Base-by-base conservation (phyloP, 2,329 filamentous ascomycete species). In the Colletotrichum shisoi region DNA sequence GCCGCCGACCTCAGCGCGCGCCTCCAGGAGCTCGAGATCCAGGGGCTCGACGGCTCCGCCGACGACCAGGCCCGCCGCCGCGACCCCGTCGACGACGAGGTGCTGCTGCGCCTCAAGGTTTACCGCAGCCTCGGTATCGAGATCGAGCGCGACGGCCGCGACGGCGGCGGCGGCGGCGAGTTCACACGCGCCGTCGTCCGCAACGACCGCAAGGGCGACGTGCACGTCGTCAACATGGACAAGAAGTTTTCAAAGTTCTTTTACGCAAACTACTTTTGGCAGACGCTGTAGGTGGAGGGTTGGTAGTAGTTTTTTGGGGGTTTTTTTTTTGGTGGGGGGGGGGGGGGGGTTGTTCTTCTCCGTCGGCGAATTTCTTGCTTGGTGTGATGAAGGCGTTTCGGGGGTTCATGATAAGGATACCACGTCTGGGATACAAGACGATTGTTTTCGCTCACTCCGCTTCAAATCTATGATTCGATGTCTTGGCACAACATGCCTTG, bases 251-350 rank as follows among this genome's bases (percentile, higher is more conserved):
- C 92, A 66, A 86, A 89, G 69, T 94, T 91, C 77, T 97, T 96
- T 75, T 97, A 97, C 74, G 92, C 94, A 24, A 96, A 97, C 74
- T 96, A 96, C 77, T 96, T 98, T 75, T 99, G 95, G 95, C 86
- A 93, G 74, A 94, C 89, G 37, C 83, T 97, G 77, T 96, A 82
- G 77, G 31, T 19, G 7, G 11, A 39, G 19, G 17, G 27, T 31
- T 51, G 7, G 7, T 40, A 17, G n/a, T n/a, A n/a, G 8, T 4
- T 17, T 21, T 9, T 39, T n/a, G 21, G 21, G 17, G 12, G 17
- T 9, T 27, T 17, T 15, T 19, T 24, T 63, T 24, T 7, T 21
- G 61, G 11, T 2, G n/a, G 27, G 40, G 15, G 8, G n/a, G 11
- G 34, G 19, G 19, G 3, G 31, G 8, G 31, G 7, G 2, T 34